These are phyloP conservation scores for Carnegiea gigantea DNA, from an alignment of 179 eudicot genomes.

Conservation along the genomic window DNA sequence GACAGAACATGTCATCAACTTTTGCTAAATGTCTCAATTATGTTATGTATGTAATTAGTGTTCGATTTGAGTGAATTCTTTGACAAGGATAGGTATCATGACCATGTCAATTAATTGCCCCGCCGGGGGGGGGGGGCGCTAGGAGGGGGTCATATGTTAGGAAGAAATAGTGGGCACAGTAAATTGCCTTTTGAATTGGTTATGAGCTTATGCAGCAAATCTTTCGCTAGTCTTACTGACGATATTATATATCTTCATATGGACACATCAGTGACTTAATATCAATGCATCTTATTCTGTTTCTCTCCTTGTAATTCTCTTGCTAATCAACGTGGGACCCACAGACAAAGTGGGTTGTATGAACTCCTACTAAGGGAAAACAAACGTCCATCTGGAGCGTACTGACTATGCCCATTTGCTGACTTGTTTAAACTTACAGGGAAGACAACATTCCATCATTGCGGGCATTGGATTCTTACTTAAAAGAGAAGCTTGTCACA, in stretches of 20 bases:
- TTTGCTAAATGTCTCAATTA: neutral
- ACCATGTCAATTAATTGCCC: neutral
- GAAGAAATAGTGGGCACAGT: neutral
- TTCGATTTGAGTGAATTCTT: neutral
- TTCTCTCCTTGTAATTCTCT: conserved; percentile 3
- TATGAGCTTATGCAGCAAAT: neutral
- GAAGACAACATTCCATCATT: conserved; percentile 71
- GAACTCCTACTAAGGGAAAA: neutral
- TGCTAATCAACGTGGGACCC: neutral
- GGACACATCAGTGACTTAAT: neutral
- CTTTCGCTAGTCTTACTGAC: neutral
- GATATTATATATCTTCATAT: neutral
- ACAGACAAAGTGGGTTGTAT: neutral
- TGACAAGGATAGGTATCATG: neutral
- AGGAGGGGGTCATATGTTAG: neutral
- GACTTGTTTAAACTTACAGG: conserved; percentile 35
- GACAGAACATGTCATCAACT: neutral
- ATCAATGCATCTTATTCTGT: neutral
- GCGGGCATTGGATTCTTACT: conserved; percentile 79
- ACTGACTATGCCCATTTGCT: neutral
- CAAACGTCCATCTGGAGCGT: neutral
- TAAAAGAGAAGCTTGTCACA: conserved; percentile 88
- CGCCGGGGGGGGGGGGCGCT: neutral
- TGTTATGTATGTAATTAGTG: neutral
- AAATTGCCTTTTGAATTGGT: neutral